phyloP scores from a whole-genome alignment of 148 eudicot species.

The Rhododendron mucronatum region DNA sequence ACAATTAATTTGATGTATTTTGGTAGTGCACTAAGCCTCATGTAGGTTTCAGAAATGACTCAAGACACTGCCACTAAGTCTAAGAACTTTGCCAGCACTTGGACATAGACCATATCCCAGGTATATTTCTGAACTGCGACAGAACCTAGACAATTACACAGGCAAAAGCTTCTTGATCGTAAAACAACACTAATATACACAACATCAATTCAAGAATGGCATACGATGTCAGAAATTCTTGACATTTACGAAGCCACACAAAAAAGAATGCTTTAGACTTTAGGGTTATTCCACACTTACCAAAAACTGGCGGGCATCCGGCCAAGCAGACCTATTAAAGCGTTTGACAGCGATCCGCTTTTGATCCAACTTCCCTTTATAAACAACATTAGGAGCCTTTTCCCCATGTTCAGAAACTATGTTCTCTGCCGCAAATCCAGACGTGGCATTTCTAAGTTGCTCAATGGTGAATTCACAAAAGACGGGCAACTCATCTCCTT shows the following conservation, averaged over 20 bases:
- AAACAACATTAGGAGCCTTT: constrained; percentile 93
- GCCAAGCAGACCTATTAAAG: constrained; percentile 95
- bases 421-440: constrained; percentile 87
- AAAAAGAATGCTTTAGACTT: background rate
- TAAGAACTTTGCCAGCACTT: background rate
- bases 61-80: background rate
- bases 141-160: background rate
- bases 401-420: constrained; percentile 98
- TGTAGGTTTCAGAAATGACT: background rate
- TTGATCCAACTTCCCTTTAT: constrained; percentile 85
- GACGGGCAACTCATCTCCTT: constrained; percentile 44
- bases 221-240: background rate
- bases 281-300: constrained; percentile 30
- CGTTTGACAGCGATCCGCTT: constrained; percentile 83
- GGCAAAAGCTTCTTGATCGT: background rate
- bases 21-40: background rate
- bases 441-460: constrained; percentile 75
- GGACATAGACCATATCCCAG: background rate
- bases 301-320: constrained; percentile 81
- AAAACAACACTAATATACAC: too few species aligned
- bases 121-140: background rate
- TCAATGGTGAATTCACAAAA: constrained; percentile 72
- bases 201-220: background rate
- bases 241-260: background rate
- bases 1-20: background rate